A percentile compares a stretch with the other conserved stretches of the same genome.
Evolutionary conservation across 2,329 filamentous ascomycete species (phyloP).

Genomic region (Cercospora sp.): DNA sequence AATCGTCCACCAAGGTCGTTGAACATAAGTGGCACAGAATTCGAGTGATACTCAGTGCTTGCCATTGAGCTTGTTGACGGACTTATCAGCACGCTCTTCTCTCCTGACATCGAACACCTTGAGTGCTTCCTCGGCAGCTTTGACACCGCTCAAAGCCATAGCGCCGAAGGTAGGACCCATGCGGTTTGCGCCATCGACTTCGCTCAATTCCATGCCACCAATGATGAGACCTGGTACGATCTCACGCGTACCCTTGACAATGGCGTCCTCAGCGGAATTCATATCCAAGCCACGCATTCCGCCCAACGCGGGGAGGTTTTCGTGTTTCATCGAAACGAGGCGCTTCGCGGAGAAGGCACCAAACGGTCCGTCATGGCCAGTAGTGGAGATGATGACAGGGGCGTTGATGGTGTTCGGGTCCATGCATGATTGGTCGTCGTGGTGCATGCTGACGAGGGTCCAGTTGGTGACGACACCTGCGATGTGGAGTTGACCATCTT

Average conservation of each 20-base stretch:
- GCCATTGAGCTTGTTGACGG: not conserved
- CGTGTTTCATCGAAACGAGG: conserved; percentile 73
- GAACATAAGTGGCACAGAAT: not conserved
- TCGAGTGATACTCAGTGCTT: not conserved
- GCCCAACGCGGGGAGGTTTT: conserved; percentile 76
- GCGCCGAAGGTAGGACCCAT: conserved; percentile 91
- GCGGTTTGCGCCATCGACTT: conserved; percentile 70
- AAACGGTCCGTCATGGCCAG: conserved; percentile 85
- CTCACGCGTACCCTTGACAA: conserved; percentile 88
- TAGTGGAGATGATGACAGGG: conserved; percentile 83
- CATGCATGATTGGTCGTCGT: conserved; percentile 76
- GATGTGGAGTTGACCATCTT: conserved; percentile 63
- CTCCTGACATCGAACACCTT: conserved; percentile 75
- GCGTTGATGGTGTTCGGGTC: conserved; percentile 97
- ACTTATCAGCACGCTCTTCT: conserved; percentile 66
- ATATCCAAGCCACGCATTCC: conserved; percentile 94
- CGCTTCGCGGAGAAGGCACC: conserved; percentile 90
- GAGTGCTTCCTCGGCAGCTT: conserved; percentile 85
- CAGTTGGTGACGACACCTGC: conserved; percentile 94
- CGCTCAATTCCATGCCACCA: conserved; percentile 91
- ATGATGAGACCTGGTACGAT: conserved; percentile 84
- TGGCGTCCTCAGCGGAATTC: conserved; percentile 87
- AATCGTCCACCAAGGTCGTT: not conserved
- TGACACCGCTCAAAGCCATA: conserved; percentile 84
- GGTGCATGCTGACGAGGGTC: conserved; percentile 73